Percentiles rank a stretch among this genome's conserved stretches.
Evolutionary conservation across 2,329 filamentous ascomycete genomes (phyloP).

Genomic region (Phyllachora maydis): DNA sequence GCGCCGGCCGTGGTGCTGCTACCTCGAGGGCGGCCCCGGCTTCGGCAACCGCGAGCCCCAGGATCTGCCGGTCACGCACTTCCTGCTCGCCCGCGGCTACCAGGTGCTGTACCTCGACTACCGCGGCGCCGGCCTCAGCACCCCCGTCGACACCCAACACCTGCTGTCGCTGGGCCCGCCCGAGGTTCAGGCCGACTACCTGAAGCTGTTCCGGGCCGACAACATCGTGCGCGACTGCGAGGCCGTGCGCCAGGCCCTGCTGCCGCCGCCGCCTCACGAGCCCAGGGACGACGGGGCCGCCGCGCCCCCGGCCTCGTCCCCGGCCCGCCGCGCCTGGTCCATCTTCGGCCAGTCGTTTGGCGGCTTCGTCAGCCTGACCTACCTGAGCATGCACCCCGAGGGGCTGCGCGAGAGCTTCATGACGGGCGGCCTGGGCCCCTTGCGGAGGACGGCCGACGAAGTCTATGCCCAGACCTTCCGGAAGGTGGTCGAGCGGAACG

Average conservation of each 20-base stretch:
- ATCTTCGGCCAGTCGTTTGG: conserved; percentile 85
- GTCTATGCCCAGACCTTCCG: conserved; percentile 56
- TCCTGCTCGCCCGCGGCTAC: conserved; percentile 60
- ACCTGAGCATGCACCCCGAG: conserved; percentile 62
- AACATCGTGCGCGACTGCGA: conserved; percentile 81
- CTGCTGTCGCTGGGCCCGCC: conserved; percentile 43
- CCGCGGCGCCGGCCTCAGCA: conserved; percentile 71
- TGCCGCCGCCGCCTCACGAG: conserved; percentile 42
- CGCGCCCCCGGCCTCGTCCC: no score
- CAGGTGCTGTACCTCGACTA: conserved; percentile 79
- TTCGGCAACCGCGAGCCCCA: conserved; percentile 59
- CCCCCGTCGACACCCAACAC: conserved; percentile 54
- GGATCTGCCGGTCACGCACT: conserved; percentile 47
- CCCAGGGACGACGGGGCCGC: no score
- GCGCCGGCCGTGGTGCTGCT: no score
- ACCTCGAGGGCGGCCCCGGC: conserved; percentile 73
- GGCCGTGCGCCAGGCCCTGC: conserved; percentile 59
- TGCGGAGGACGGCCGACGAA: conserved; percentile 49
- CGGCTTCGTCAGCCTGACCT: conserved; percentile 68
- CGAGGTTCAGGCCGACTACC: conserved; percentile 54
- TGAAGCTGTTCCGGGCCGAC: conserved; percentile 74
- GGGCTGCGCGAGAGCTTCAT: conserved; percentile 68
- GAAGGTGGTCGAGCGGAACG: conserved; percentile 51
- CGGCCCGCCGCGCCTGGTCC: conserved; percentile 66
- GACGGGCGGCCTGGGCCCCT: conserved; percentile 64